Evolutionary conservation across 805 yeast species (phyloP), one percentile per base, ranked within the genome.

Genomic region (Suhomyces sp.): DNA sequence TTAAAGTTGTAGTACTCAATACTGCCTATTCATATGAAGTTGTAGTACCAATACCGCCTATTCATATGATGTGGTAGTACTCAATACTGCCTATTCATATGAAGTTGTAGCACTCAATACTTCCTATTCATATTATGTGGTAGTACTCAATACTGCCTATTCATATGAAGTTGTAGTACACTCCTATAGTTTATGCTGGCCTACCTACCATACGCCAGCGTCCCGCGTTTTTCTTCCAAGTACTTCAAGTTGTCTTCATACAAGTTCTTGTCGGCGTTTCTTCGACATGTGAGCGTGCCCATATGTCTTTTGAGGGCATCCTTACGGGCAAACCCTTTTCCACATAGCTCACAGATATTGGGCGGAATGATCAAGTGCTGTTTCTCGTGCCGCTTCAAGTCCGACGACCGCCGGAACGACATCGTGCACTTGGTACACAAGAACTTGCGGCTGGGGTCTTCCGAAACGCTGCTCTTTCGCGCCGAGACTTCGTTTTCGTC

Each of bases 241-340:
- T 64, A 68, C 13, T 62, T 59, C 47, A 75, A 58, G 55, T 75
- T 75, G 15, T 68, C 71, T 19, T 61, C 54, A 50, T 74, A 73
- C 22, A 73, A 57, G 51, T 67, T 65, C 63, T 84, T 80, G 51
- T 82, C 85, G 40, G 89, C 79, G 63, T 88, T 88, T 51, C 94
- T 65, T 57, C 81, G 81, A 71, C 96, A 88, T 0, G 94, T 88
- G 55, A 85, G 70, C 0, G 96, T 88, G 48, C 86, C 87, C 51
- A 76, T 74, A 66, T 88, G 96, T 59, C 96, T 74, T 64, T 87
- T 88, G 60, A 88, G 72, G 0, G 94, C 94, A 69, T 88, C 96
- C 61, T 86, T 87, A 47, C 96, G 72, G 1, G 94, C 93, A 76
- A 88, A 88, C 0, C 94, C 92, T 63, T 88, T 88, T 36, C 89